Base-by-base conservation (phyloP, 148 eudicot species). In the Chenopodium suecicum region DNA sequence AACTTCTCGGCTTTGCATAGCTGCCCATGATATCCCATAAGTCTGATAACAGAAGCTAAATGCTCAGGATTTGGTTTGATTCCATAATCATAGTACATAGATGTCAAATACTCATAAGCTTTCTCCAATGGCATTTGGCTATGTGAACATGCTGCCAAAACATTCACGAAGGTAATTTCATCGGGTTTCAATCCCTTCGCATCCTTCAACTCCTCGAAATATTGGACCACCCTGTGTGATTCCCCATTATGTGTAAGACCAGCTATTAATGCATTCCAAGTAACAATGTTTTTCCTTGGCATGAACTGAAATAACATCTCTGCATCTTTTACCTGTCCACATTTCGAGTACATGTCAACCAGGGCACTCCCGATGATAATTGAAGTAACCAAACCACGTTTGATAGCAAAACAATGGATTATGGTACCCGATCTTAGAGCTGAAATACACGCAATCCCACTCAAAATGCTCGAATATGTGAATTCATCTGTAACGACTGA, bases 201-300 rank as follows among this genome's bases (percentile, higher is more conserved):
- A 74, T 67, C 76, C 54, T 86, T 88, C 80, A 95, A 56, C 81
- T 82, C 80, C 85, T 93, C 92, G 25, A 85, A 91, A 50, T 89
- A 85, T 78, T 83, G 73, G 17, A 95, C 77, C 82, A 89, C 94
- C 89, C 85, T 90, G 31, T 34, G 32, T 2, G 89, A 85, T 76
- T 88, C 82, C 9, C 95, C 94, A 81, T 90, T 93, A 73, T 89
- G 95, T 54, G 98, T 97, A 82, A 89, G 89, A n/a, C 98, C 94
- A 11, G 94, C 91, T 14, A 94, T 87, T 74, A 93, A 77, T 2
- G 95, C 81, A 65, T 92, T 91, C 98, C 98, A 94, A 62, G 95
- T 89, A 31, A 94, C 88, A n/a, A 91, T 79, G 79, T 94, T 94
- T 82, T 86, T 94, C 37, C 47, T 60, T 14, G 94, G 92, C 56